Evolutionary conservation across 176 grass and related monocot genomes (phyloP).

Genomic region (Triticum turgidum): DNA sequence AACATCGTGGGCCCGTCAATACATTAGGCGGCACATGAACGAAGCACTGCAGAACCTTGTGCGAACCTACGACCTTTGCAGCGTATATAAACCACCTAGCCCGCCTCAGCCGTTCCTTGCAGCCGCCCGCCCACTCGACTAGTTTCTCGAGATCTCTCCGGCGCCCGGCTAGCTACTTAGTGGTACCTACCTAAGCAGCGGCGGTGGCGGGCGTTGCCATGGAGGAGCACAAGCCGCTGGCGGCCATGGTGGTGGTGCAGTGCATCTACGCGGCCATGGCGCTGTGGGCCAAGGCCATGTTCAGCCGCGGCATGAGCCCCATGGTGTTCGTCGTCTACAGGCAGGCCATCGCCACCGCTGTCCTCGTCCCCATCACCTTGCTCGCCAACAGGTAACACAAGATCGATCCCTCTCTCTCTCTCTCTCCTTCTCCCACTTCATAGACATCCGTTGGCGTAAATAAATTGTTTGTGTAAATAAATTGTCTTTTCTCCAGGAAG

Average conservation of each 20-base stretch:
- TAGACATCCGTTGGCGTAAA: too few species aligned
- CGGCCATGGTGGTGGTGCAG: slow-evolving; percentile 75
- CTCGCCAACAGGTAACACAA: slow-evolving; percentile 30
- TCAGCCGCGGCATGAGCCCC: slow-evolving; percentile 67
- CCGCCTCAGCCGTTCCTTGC: neutral
- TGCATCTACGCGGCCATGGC: slow-evolving; percentile 67
- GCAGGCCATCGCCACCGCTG: slow-evolving; percentile 50
- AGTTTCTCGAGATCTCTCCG: neutral
- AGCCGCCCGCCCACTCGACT: neutral
- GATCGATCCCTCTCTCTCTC: neutral
- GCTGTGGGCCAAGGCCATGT: slow-evolving; percentile 55
- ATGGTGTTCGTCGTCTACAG: slow-evolving; percentile 81
- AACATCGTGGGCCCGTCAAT: neutral
- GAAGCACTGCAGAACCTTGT: neutral
- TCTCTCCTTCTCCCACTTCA: too few species aligned
- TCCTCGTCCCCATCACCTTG: slow-evolving; percentile 43
- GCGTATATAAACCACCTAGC: neutral
- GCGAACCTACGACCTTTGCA: neutral
- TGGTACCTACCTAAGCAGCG: neutral
- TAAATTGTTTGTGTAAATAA: too few species aligned
- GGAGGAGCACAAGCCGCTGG: slow-evolving; percentile 61
- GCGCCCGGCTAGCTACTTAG: neutral
- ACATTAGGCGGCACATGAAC: neutral
- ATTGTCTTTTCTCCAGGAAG: slow-evolving; percentile 26
- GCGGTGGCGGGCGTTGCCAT: neutral